A percentile compares a stretch with the other conserved stretches of the same genome.
phyloP scores from a whole-genome alignment of 108 stramenopile species.

The Cyclotella baltica region DNA sequence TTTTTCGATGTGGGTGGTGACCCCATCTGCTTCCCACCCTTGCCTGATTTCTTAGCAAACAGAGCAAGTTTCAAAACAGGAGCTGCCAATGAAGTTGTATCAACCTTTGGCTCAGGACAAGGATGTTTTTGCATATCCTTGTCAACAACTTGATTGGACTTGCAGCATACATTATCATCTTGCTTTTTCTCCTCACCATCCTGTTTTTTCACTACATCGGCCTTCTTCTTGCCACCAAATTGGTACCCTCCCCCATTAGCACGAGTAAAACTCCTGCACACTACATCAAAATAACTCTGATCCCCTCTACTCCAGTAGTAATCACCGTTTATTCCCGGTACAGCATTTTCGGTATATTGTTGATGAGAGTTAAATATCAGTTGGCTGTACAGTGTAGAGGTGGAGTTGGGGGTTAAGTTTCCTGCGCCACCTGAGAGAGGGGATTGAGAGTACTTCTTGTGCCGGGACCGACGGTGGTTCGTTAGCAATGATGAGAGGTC shows the following conservation, averaged over 20 bases:
- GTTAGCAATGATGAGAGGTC: slow-evolving; percentile 32
- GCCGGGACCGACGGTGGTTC: slow-evolving; percentile 47
- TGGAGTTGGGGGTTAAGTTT: slow-evolving; percentile 17
- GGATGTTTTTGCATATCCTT: neutral
- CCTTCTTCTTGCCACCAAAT: slow-evolving; percentile 19
- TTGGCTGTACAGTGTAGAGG: slow-evolving; percentile 59
- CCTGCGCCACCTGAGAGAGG: slow-evolving; percentile 40
- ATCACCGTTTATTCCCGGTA: slow-evolving; percentile 38
- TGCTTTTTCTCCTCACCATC: neutral
- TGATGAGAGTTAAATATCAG: slow-evolving; percentile 65
- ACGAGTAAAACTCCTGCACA: slow-evolving; percentile 46
- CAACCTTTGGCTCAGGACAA: neutral
- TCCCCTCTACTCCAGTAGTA: slow-evolving; percentile 78
- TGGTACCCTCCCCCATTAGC: no score
- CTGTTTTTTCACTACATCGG: neutral
- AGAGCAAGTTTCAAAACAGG: slow-evolving; percentile 47
- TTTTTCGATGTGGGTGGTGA: slow-evolving; percentile 14
- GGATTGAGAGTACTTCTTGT: slow-evolving; percentile 25
- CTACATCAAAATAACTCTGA: slow-evolving; percentile 84
- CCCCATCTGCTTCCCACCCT: slow-evolving; percentile 41
- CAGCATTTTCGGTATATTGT: slow-evolving; percentile 71
- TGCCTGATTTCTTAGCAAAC: slow-evolving; percentile 41
- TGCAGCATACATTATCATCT: neutral
- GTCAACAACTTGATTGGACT: neutral
- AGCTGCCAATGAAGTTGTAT: slow-evolving; percentile 57